phyloP scores from a whole-genome alignment of 2,329 filamentous ascomycete genomes.

The Periconia digitata region DNA sequence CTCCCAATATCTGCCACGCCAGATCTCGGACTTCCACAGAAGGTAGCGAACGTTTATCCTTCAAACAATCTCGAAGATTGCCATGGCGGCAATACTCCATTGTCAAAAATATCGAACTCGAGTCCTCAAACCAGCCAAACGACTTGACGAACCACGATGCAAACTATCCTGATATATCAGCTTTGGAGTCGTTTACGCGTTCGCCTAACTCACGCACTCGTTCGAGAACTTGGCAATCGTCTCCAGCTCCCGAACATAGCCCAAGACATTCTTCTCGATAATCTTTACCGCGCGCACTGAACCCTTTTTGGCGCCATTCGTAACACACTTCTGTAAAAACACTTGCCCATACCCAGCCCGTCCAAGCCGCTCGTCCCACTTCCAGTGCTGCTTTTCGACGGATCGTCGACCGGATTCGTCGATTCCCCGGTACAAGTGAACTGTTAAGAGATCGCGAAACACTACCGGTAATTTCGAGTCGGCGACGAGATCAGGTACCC shows the following conservation, averaged over 20 bases:
- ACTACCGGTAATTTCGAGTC: not conserved
- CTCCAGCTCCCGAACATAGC: constrained; percentile 22
- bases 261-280: constrained; percentile 7
- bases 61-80: constrained; percentile 36
- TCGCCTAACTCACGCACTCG: constrained; percentile 3
- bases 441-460: not conserved
- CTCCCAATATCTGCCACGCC: constrained; percentile 36
- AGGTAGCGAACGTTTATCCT: constrained; percentile 8
- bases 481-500: not conserved
- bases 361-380: constrained; percentile 6
- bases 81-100: constrained; percentile 45
- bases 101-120: constrained; percentile 33
- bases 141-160: constrained; percentile 28
- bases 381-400: constrained; percentile 12
- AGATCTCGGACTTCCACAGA: constrained; percentile 32
- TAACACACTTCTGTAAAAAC: constrained; percentile 6
- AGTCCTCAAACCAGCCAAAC: constrained; percentile 42
- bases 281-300: constrained; percentile 21
- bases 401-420: constrained; percentile 1
- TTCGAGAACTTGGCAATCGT: constrained; percentile 26
- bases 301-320: too few species aligned
- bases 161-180: constrained; percentile 12
- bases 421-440: constrained; percentile 1
- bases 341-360: constrained; percentile 13
- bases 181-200: not conserved